phyloP scores from a whole-genome alignment of 345 rosid species.

The Bretschneidera sinensis region DNA sequence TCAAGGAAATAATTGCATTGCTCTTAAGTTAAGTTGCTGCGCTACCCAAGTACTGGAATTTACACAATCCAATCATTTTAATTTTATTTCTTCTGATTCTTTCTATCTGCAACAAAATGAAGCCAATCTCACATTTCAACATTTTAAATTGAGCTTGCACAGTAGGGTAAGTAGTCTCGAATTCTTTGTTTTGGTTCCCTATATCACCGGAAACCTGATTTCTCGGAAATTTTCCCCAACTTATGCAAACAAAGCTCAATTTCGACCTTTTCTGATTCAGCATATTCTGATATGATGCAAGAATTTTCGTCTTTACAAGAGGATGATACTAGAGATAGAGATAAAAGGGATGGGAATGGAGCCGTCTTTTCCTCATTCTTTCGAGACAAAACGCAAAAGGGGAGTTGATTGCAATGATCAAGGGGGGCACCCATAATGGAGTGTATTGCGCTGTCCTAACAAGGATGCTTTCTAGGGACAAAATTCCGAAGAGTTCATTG shows the following conservation, averaged over 20 bases:
- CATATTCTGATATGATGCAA: slow-evolving; percentile 53
- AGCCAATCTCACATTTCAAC: too few species aligned
- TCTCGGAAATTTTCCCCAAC: slow-evolving; percentile 23
- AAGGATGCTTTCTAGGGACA: slow-evolving; percentile 40
- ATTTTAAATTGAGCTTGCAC: slow-evolving; percentile 45
- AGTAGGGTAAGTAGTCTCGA: slow-evolving; percentile 42
- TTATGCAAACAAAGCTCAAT: slow-evolving; percentile 12
- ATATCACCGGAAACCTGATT: slow-evolving; percentile 35
- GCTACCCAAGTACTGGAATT: too few species aligned
- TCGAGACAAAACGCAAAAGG: slow-evolving; percentile 43
- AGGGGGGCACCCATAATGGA: slow-evolving; percentile 31
- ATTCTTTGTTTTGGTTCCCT: slow-evolving; percentile 64
- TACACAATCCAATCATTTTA: too few species aligned
- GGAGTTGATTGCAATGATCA: slow-evolving; percentile 16
- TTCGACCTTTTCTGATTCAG: slow-evolving; percentile 49
- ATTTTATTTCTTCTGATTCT: too few species aligned
- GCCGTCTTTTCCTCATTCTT: slow-evolving; percentile 7
- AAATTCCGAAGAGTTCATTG: slow-evolving; percentile 51
- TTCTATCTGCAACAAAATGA: too few species aligned
- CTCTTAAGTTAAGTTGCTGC: too few species aligned
- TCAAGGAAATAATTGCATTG: too few species aligned
- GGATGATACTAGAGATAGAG: slow-evolving; percentile 18
- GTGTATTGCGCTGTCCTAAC: slow-evolving; percentile 37
- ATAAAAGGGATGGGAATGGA: slow-evolving; percentile 4
- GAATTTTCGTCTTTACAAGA: slow-evolving; percentile 37